phyloP scores from a whole-genome alignment of 2,329 filamentous ascomycete species.

The Neopestalotiopsis rosae region DNA sequence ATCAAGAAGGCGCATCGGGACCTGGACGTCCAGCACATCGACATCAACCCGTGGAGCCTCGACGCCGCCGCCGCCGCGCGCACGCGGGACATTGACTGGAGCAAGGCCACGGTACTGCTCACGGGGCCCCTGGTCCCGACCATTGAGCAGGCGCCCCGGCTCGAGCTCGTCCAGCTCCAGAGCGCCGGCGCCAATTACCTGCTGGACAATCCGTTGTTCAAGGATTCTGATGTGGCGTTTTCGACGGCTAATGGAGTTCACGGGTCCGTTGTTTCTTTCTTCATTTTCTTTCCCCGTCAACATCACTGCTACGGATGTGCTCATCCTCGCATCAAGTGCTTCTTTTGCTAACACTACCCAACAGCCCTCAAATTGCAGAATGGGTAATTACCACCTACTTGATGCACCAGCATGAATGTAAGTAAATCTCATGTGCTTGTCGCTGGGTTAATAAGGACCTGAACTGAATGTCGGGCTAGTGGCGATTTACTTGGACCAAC shows the following conservation, averaged over 20 bases:
- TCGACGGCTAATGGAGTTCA: constrained; percentile 64
- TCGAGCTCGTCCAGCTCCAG: constrained; percentile 59
- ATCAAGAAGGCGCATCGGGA: constrained; percentile 48
- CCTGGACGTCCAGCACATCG: constrained; percentile 43
- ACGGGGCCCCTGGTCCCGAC: constrained; percentile 49
- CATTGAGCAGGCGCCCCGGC: constrained; percentile 47
- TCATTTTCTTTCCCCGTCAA: background rate
- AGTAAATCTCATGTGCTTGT: constrained; percentile 24
- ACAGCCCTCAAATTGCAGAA: constrained; percentile 61
- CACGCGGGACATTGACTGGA: constrained; percentile 47
- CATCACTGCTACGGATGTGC: background rate
- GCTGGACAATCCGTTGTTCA: constrained; percentile 51
- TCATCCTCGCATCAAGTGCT: no score
- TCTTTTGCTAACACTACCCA: background rate
- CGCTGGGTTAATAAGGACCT: background rate
- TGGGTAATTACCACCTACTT: constrained; percentile 61
- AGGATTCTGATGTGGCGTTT: constrained; percentile 54
- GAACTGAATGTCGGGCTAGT: background rate
- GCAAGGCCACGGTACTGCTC: constrained; percentile 53
- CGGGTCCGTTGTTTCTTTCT: constrained; percentile 45
- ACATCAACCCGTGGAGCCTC: constrained; percentile 34
- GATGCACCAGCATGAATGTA: constrained; percentile 52
- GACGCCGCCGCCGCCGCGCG: constrained; percentile 23
- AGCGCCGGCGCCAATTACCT: constrained; percentile 61
- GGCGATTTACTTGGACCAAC: constrained; percentile 11